Evolutionary conservation across 768 basidiomycete genomes (phyloP).

Genomic region (Tremella fuciformis): DNA sequence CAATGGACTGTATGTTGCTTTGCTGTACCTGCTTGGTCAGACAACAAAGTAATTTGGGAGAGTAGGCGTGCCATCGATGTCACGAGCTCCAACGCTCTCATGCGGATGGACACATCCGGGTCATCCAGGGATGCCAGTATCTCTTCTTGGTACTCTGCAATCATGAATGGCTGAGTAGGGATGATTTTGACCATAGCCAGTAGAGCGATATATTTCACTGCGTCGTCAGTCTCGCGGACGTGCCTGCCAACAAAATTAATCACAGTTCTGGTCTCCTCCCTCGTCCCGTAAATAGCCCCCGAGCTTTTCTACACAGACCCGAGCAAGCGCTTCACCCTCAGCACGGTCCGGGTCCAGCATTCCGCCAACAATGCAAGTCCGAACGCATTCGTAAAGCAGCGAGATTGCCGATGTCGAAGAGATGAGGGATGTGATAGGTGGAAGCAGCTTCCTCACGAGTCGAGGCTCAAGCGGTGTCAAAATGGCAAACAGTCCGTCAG

Average conservation of each 20-base stretch:
- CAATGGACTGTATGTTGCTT: slow-evolving; percentile 80
- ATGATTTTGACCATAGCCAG: slow-evolving; percentile 95
- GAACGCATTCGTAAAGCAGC: slow-evolving; percentile 93
- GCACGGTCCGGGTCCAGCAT: slow-evolving; percentile 68
- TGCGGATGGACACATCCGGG: slow-evolving; percentile 89
- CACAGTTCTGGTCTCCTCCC: slow-evolving; percentile 79
- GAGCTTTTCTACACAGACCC: slow-evolving; percentile 86
- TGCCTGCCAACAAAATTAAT: neutral
- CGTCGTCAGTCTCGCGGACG: neutral
- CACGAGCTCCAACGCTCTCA: slow-evolving; percentile 90
- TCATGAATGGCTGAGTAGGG: slow-evolving; percentile 80
- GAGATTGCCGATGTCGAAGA: slow-evolving; percentile 94
- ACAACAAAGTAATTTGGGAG: neutral
- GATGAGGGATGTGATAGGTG: slow-evolving; percentile 91
- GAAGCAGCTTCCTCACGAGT: slow-evolving; percentile 86
- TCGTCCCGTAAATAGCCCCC: slow-evolving; percentile 85
- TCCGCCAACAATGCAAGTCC: slow-evolving; percentile 94
- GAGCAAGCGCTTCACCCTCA: slow-evolving; percentile 74
- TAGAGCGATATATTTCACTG: slow-evolving; percentile 96
- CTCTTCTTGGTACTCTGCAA: slow-evolving; percentile 86
- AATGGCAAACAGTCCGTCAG: slow-evolving; percentile 71
- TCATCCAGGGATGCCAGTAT: slow-evolving; percentile 87
- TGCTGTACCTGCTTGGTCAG: slow-evolving; percentile 64
- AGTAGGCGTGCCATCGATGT: slow-evolving; percentile 73
- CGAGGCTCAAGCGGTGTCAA: slow-evolving; percentile 88